These are phyloP conservation scores for Saposhnikovia divaricata DNA, from an alignment of 129 eudicot species.

Conservation along the genomic window DNA sequence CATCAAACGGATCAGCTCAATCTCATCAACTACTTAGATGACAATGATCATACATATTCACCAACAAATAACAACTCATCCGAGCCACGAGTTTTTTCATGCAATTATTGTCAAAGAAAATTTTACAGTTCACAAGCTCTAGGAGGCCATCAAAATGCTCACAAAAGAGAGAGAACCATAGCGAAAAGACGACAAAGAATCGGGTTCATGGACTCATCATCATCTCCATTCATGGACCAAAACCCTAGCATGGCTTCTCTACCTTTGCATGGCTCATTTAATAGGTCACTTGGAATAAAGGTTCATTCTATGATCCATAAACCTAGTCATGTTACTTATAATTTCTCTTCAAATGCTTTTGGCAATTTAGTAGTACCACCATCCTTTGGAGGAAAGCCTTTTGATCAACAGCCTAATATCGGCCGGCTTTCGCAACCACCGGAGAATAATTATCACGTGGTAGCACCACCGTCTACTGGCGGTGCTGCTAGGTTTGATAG, in stretches of 20 bases:
- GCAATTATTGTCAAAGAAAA: slow-evolving; percentile 65
- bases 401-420: slow-evolving; percentile 35
- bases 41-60: background rate
- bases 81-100: slow-evolving; percentile 46
- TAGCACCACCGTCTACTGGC: slow-evolving; percentile 14
- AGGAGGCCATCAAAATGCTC: slow-evolving; percentile 93
- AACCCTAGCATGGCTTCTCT: slow-evolving; percentile 30
- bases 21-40: slow-evolving; percentile 17
- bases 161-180: slow-evolving; percentile 51
- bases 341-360: slow-evolving; percentile 7
- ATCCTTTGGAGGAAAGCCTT: slow-evolving; percentile 20
- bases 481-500: slow-evolving; percentile 34
- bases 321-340: slow-evolving; percentile 11
- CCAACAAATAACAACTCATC: background rate
- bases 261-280: slow-evolving; percentile 44
- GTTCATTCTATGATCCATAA: slow-evolving; percentile 58
- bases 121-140: slow-evolving; percentile 80
- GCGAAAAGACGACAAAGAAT: slow-evolving; percentile 33
- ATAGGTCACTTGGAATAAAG: slow-evolving; percentile 54
- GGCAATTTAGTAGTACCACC: background rate
- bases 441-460: slow-evolving; percentile 19
- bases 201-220: slow-evolving; percentile 11
- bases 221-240: slow-evolving; percentile 4
- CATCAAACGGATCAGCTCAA: slow-evolving; percentile 6
- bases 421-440: slow-evolving; percentile 29